Evolutionary conservation across 2,329 filamentous ascomycete species (phyloP).

Genomic region (Amphichorda felina): DNA sequence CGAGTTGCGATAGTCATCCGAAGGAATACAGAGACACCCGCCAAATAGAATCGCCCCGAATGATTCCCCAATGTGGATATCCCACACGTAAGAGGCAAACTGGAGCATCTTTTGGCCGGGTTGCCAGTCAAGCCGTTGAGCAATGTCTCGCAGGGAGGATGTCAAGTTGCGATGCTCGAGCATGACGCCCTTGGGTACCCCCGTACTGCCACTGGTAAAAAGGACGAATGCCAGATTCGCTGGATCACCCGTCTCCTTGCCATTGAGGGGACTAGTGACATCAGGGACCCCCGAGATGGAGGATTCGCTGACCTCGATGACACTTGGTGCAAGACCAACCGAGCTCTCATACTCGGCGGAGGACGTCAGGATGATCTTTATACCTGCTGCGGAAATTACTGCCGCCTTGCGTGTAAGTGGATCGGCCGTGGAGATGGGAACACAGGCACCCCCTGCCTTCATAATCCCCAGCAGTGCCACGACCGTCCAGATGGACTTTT

Average conservation of each 20-base stretch:
- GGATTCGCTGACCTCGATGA: not conserved
- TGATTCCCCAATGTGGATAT: slow-evolving; percentile 2
- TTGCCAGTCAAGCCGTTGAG: not conserved
- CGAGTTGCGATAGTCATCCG: not conserved
- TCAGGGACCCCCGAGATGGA: not conserved
- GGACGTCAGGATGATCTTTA: not conserved
- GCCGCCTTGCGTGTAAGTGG: not conserved
- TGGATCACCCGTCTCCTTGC: not conserved
- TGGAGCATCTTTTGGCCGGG: slow-evolving; percentile 2
- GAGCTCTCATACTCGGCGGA: not conserved
- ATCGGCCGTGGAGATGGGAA: not conserved
- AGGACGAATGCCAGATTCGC: not conserved
- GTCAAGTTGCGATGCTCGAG: not conserved
- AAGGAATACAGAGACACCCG: slow-evolving; percentile 1
- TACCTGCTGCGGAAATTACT: not conserved
- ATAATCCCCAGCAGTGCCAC: not conserved
- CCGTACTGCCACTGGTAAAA: slow-evolving; percentile 1
- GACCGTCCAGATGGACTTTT: not conserved
- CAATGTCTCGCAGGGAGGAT: not conserved
- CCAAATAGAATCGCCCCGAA: slow-evolving; percentile 1
- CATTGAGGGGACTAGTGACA: too few species aligned
- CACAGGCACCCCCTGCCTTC: not conserved
- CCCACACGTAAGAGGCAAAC: slow-evolving; percentile 3
- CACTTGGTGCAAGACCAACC: not conserved
- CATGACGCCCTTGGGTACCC: not conserved